Percentiles rank a stretch among this genome's conserved stretches.
These are phyloP conservation scores for Amanita inopinata DNA, from an alignment of 768 basidiomycete species.

Conservation along the genomic window DNA sequence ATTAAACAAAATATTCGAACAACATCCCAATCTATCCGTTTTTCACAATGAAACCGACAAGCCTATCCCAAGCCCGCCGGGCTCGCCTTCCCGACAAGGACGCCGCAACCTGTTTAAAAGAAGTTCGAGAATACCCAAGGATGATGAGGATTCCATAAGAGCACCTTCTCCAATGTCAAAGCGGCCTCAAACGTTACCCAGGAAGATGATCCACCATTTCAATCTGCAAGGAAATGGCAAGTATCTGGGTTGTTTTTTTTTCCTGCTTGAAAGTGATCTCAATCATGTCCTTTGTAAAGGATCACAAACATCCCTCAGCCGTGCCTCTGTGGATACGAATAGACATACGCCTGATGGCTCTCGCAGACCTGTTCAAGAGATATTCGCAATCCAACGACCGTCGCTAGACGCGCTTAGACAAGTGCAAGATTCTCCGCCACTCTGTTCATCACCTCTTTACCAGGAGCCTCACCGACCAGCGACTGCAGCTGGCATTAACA, in stretches of 20 bases:
- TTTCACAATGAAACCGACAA: slow-evolving; percentile 33
- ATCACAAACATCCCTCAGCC: slow-evolving; percentile 23
- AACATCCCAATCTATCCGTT: slow-evolving; percentile 53
- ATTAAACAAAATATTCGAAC: slow-evolving; percentile 42
- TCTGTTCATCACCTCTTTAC: too few relatives aligned
- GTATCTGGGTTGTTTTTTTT: slow-evolving; percentile 11
- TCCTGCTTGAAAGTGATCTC: neutral
- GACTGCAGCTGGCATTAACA: neutral
- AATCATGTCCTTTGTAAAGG: slow-evolving; percentile 13
- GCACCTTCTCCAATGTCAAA: slow-evolving; percentile 26
- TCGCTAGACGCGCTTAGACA: slow-evolving; percentile 23
- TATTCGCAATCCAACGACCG: slow-evolving; percentile 8
- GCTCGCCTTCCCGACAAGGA: slow-evolving; percentile 39
- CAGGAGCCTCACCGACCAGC: neutral
- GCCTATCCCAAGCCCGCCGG: slow-evolving; percentile 29
- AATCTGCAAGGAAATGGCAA: slow-evolving; percentile 28
- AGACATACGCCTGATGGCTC: slow-evolving; percentile 7
- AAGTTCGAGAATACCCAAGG: slow-evolving; percentile 32
- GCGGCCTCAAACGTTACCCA: slow-evolving; percentile 28
- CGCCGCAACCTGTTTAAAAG: slow-evolving; percentile 47
- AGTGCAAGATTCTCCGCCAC: neutral
- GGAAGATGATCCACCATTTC: slow-evolving; percentile 41
- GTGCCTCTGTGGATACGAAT: slow-evolving; percentile 13
- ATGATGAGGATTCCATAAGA: slow-evolving; percentile 27
- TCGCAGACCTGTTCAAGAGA: slow-evolving; percentile 4